phyloP scores from a whole-genome alignment of 2,329 filamentous ascomycete species.

The Xylaria hypoxylon region DNA sequence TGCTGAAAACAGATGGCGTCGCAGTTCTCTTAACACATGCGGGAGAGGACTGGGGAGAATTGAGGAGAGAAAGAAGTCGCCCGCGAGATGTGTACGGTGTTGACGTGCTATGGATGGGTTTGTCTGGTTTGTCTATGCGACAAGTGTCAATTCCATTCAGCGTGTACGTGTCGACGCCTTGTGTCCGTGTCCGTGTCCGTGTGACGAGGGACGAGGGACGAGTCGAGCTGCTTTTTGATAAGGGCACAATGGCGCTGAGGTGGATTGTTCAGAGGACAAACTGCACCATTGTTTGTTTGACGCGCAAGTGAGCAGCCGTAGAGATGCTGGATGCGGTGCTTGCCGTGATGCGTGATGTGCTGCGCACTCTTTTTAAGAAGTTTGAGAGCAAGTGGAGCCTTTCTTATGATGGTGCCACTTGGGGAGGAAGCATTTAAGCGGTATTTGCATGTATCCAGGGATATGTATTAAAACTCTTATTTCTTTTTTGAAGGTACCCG shows the following conservation, averaged over 20 bases:
- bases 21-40: conserved; percentile 39
- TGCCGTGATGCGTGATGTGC: conserved; percentile 23
- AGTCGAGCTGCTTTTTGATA: conserved; percentile 13
- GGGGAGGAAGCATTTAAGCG: conserved; percentile 8
- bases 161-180: not conserved
- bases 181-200: conserved; percentile 9
- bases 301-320: conserved; percentile 29
- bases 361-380: conserved; percentile 33
- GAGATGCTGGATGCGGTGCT: conserved; percentile 11
- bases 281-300: conserved; percentile 35
- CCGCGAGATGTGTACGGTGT: not conserved
- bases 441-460: conserved; percentile 16
- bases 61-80: conserved; percentile 7
- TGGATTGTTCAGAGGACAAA: conserved; percentile 22
- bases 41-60: conserved; percentile 24
- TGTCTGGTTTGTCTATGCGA: conserved; percentile 31
- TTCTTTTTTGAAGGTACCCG: no score
- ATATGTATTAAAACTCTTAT: conserved; percentile 6
- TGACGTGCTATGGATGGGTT: conserved; percentile 16
- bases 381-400: conserved; percentile 36
- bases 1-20: conserved; percentile 41
- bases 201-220: conserved; percentile 13
- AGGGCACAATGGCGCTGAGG: conserved; percentile 24
- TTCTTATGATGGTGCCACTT: not conserved
- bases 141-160: conserved; percentile 31